These are phyloP conservation scores for Aspergillus awamori DNA, from an alignment of 2,329 filamentous ascomycete genomes.

Conservation along the genomic window DNA sequence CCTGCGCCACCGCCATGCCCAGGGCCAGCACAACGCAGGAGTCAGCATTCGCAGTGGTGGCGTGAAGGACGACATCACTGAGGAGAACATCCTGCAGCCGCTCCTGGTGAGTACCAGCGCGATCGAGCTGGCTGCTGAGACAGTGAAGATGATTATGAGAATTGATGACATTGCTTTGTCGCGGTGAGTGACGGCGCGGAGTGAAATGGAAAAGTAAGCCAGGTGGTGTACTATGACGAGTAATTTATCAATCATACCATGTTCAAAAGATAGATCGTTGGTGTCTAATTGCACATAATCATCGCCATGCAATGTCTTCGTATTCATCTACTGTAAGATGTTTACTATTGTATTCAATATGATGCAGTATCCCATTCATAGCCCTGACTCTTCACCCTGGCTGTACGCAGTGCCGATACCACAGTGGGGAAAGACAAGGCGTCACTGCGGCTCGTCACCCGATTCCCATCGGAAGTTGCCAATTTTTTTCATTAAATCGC, in stretches of 20 bases:
- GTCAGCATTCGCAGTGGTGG: constrained; percentile 98
- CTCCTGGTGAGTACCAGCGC: constrained; percentile 95
- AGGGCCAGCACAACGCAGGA: constrained; percentile 92
- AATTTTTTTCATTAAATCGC: too few species aligned
- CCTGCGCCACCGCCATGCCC: constrained; percentile 87
- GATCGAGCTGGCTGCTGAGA: constrained; percentile 95
- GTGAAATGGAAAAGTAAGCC: constrained; percentile 20
- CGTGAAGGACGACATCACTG: constrained; percentile 94
- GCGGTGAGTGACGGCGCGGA: constrained; percentile 33
- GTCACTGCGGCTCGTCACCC: too few species aligned
- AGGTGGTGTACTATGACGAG: constrained; percentile 28
- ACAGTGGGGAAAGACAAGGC: too few species aligned
- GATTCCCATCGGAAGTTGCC: too few species aligned
- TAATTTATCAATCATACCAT: constrained; percentile 26
- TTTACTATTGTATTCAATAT: too few species aligned
- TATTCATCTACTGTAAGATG: too few species aligned
- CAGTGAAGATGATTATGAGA: constrained; percentile 88
- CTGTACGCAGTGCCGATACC: too few species aligned
- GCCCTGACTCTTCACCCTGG: too few species aligned
- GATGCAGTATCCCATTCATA: too few species aligned
- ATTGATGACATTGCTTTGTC: constrained; percentile 68
- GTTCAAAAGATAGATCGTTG: constrained; percentile 17
- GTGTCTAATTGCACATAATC: constrained; percentile 8
- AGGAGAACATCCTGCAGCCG: constrained; percentile 96
- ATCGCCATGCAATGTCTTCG: not conserved